phyloP scores from a whole-genome alignment of 129 eudicot species.

The Chrysanthemum lavandulifolium region DNA sequence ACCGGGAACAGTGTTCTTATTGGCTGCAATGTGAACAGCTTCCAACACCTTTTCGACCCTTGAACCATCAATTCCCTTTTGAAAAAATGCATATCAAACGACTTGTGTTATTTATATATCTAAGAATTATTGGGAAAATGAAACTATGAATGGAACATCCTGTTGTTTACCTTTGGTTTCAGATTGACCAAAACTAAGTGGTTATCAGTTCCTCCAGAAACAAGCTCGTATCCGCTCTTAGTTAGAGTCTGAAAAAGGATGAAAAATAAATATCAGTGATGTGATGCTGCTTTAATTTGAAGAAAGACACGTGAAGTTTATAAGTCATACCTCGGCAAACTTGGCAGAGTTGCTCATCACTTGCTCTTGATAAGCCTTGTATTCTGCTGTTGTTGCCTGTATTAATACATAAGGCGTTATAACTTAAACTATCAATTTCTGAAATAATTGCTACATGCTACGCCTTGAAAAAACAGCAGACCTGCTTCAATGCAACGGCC shows the following conservation, averaged over 20 bases:
- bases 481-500: conserved; percentile 99
- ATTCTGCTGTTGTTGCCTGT: conserved; percentile 95
- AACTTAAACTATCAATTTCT: no score
- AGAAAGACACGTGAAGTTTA: neutral
- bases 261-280: neutral
- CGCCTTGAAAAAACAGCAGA: conserved; percentile 22
- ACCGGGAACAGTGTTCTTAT: conserved; percentile 96
- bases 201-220: conserved; percentile 99
- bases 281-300: conserved; percentile 5
- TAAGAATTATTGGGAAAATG: neutral
- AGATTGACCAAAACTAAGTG: conserved; percentile 91
- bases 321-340: conserved; percentile 74
- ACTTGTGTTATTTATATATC: neutral
- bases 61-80: conserved; percentile 95
- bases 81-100: conserved; percentile 3
- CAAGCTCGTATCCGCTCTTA: conserved; percentile 84
- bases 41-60: conserved; percentile 98
- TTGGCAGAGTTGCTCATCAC: conserved; percentile 80
- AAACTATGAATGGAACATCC: neutral
- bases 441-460: no score
- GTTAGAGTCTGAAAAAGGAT: conserved; percentile 59
- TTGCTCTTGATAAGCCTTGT: conserved; percentile 99
- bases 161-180: conserved; percentile 70
- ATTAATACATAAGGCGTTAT: no score
- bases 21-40: conserved; percentile 96